Percentiles rank a stretch among this genome's conserved stretches.
phyloP scores from a whole-genome alignment of 2,329 filamentous ascomycete genomes.

The Delphinella strobiligena region DNA sequence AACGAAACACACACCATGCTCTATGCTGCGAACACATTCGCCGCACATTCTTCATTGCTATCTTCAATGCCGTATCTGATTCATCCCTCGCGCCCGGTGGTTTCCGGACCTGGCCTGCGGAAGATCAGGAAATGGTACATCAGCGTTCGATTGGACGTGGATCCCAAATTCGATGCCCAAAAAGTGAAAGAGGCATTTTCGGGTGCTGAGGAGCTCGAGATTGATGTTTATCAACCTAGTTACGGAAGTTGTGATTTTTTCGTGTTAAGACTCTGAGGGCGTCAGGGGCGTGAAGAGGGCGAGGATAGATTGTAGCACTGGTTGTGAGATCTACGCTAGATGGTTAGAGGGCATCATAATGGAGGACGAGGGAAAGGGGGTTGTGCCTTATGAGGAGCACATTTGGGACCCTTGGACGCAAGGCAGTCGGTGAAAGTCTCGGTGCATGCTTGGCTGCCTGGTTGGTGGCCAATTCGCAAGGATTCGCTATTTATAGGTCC shows the following conservation, averaged over 20 bases:
- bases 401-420: neutral
- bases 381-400: neutral
- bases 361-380: slow-evolving; percentile 11
- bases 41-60: slow-evolving; percentile 36
- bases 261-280: slow-evolving; percentile 31
- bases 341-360: slow-evolving; percentile 36
- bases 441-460: no score
- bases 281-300: slow-evolving; percentile 33
- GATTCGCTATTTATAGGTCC: no score
- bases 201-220: slow-evolving; percentile 32
- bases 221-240: slow-evolving; percentile 38
- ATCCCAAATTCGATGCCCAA: slow-evolving; percentile 30
- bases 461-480: no score
- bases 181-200: slow-evolving; percentile 33
- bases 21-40: slow-evolving; percentile 38
- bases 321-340: slow-evolving; percentile 25
- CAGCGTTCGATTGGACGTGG: slow-evolving; percentile 36
- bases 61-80: slow-evolving; percentile 31
- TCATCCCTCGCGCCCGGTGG: slow-evolving; percentile 12
- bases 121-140: slow-evolving; percentile 33
- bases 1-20: slow-evolving; percentile 32
- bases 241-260: slow-evolving; percentile 30
- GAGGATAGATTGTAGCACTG: slow-evolving; percentile 30
- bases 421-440: neutral
- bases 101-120: slow-evolving; percentile 5